Conservation (phyloP, 805 yeast species). For the Barnettozyma sp. region DNA sequence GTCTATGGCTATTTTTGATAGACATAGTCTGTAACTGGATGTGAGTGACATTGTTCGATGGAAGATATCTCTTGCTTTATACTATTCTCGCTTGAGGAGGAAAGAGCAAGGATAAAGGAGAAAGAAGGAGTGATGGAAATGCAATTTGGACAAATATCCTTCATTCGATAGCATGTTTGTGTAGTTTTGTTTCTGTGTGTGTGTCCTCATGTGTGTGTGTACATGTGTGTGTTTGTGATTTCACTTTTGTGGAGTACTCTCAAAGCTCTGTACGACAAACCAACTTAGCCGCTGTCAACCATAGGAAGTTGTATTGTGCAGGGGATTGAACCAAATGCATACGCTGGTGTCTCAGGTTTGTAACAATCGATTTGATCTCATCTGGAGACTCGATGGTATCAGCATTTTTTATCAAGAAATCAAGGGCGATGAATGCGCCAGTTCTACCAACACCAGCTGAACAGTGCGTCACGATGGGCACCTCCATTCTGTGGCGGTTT, state of each 20-base stretch:
- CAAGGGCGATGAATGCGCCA: conserved; percentile 76
- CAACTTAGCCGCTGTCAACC: conserved; percentile 28
- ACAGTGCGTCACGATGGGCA: conserved; percentile 73
- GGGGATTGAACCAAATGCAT: conserved; percentile 44
- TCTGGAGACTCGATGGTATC: not conserved
- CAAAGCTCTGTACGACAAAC: not conserved
- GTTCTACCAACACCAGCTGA: conserved; percentile 98
- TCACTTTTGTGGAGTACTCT: no score
- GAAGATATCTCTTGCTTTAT: no score
- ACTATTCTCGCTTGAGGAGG: no score
- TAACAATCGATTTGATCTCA: conserved; percentile 25
- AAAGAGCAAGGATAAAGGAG: no score
- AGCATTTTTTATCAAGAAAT: conserved; percentile 25
- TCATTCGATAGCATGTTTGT: no score
- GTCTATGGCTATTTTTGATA: conserved; percentile 17
- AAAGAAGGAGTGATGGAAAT: no score
- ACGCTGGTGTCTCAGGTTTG: conserved; percentile 38
- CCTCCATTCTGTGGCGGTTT: conserved; percentile 10
- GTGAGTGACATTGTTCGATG: not conserved
- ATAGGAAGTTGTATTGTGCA: conserved; percentile 40
- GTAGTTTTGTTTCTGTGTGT: no score
- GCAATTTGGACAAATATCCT: no score
- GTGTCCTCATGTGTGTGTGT: no score
- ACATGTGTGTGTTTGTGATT: no score
- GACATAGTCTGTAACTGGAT: conserved; percentile 8